phyloP scores from a whole-genome alignment of 805 yeast genomes.

The Zygosaccharomyces rouxii region DNA sequence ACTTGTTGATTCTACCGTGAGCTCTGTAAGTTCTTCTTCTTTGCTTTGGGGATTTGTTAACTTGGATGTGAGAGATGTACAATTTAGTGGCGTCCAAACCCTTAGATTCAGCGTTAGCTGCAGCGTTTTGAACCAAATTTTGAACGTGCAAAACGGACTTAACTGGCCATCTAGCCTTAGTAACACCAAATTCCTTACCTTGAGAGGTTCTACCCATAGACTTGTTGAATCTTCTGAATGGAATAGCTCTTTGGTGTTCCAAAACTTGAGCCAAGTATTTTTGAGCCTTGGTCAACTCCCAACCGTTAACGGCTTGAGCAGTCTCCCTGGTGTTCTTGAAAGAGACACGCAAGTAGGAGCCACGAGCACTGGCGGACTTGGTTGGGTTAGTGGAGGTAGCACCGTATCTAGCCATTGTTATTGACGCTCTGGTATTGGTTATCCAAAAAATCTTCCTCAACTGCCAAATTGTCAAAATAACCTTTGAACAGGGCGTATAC shows the following conservation, averaged over 20 bases:
- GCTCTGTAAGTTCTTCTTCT: constrained; percentile 99
- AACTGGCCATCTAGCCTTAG: constrained; percentile 99
- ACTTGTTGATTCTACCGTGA: constrained; percentile 99
- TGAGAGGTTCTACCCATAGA: constrained; percentile 99
- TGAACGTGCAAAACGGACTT: constrained; percentile 94
- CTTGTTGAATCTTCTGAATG: constrained; percentile 96
- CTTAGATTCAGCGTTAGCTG: constrained; percentile 98
- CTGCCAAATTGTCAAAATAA: neutral
- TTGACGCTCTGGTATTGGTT: constrained; percentile 9
- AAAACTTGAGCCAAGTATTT: constrained; percentile 91
- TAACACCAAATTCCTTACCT: constrained; percentile 99
- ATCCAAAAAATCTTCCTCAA: neutral
- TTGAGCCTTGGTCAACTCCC: constrained; percentile 96
- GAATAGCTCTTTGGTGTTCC: constrained; percentile 99
- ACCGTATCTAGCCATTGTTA: constrained; percentile 97
- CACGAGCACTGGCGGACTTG: constrained; percentile 98
- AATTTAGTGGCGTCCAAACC: constrained; percentile 95
- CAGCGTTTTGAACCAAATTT: constrained; percentile 95
- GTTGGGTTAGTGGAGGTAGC: constrained; percentile 99
- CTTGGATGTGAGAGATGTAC: constrained; percentile 97
- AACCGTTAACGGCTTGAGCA: constrained; percentile 96
- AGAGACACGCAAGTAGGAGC: constrained; percentile 98
- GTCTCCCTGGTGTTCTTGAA: constrained; percentile 99
- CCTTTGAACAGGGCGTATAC: constrained; percentile 1
- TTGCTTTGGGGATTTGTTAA: constrained; percentile 99